phyloP scores from a whole-genome alignment of 345 rosid species.

The Populus nigra region DNA sequence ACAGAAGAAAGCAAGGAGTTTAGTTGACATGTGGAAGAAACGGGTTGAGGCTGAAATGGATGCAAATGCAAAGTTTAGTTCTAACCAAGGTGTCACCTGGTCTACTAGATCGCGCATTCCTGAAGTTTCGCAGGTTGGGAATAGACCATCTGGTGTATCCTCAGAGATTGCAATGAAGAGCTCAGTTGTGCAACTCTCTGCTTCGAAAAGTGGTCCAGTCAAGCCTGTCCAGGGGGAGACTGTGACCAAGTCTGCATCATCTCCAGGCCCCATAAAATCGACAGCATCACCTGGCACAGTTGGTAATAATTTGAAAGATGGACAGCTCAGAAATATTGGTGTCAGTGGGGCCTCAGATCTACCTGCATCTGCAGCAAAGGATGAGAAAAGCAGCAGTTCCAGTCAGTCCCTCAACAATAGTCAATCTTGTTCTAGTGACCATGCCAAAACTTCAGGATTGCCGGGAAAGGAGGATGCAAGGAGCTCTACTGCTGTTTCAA shows the following conservation, averaged over 20 bases:
- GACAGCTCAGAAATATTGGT: conserved; percentile 38
- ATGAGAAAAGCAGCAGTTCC: conserved; percentile 79
- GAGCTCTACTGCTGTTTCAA: conserved; percentile 59
- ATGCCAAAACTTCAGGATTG: conserved; percentile 50
- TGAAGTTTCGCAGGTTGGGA: conserved; percentile 54
- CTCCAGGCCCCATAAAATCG: conserved; percentile 55
- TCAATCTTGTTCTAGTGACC: conserved; percentile 69
- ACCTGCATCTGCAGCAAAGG: conserved; percentile 46
- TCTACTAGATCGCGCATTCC: conserved; percentile 58
- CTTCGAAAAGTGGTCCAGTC: conserved; percentile 53
- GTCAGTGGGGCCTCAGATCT: conserved; percentile 38
- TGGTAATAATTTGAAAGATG: conserved; percentile 50
- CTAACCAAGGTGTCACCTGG: conserved; percentile 59
- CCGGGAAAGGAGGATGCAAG: conserved; percentile 63
- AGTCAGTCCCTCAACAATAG: conserved; percentile 81
- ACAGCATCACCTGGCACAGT: conserved; percentile 44
- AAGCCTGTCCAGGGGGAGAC: conserved; percentile 56
- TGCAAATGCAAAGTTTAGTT: conserved; percentile 46
- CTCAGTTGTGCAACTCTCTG: conserved; percentile 50
- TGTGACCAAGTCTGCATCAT: conserved; percentile 45
- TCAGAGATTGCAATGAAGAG: conserved; percentile 60
- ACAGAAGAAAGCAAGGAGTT: conserved; percentile 82
- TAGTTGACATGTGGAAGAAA: conserved; percentile 95
- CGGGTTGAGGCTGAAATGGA: conserved; percentile 97
- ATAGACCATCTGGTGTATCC: conserved; percentile 52